Evolutionary conservation across 2,329 filamentous ascomycete genomes (phyloP), one percentile per base, ranked within the genome.

Genomic region (Zymoseptoria pseudotritici): DNA sequence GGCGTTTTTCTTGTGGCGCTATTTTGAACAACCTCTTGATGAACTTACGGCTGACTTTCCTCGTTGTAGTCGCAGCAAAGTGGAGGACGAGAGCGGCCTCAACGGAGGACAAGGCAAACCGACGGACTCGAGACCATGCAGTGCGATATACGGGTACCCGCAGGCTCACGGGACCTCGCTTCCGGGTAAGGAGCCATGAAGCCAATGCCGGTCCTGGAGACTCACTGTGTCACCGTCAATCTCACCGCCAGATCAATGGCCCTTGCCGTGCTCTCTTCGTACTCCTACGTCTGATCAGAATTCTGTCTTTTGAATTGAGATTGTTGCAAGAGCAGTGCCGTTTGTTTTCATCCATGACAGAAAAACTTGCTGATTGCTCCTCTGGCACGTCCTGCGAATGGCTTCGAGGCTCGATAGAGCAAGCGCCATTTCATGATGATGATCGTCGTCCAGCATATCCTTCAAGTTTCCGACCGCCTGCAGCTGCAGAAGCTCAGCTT

Each of bases 401-500:
- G 26, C 26, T 29, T 29, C 26, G 26, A 29, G 7, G 26, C 8
- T 9, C 26, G 26, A 9, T 7, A 9, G 26, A 29, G 26, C 26
- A 8, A 9, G 26, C 26, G 26, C 9, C 8, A 1, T 63, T 50
- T 46, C 20, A 10, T 55, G 63, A 55, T 65, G 61, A 49, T 65
- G 53, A 19, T 50, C 11, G 2, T 58, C 57, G 2, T 58, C 57
- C 20, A 64, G 55, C 50, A 54, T 53, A 24, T 17, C 54, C 21
- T 31, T 22, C 49, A 29, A 51, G 8, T 11, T 29, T 50, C 59
- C 53, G 49, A 63, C 8, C 49, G 52, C 61, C 22, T 59, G 22
- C 20, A 56, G 19, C 9, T 57, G 11, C 22, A 65, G 61, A 50
- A 56, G 19, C 54, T 64, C 54, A 4, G 63, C 63, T 50, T 65